These are phyloP conservation scores for Aspergillus niger DNA, from an alignment of 2,329 filamentous ascomycete species.

Conservation along the genomic window DNA sequence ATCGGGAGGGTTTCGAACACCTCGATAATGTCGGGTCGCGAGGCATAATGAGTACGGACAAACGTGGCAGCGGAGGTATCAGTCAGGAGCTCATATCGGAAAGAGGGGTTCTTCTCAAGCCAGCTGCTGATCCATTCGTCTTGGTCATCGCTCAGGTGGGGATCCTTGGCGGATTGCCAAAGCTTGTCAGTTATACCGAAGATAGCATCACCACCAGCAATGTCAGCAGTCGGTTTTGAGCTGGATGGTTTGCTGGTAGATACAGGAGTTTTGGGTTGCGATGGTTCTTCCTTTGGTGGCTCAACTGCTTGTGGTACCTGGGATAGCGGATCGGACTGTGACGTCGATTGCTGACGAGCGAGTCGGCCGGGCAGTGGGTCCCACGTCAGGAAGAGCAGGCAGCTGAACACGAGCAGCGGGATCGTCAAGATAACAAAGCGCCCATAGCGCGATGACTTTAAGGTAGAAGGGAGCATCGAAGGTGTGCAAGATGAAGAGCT, in stretches of 20 bases:
- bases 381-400: background rate
- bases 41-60: conserved; percentile 35
- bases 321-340: background rate
- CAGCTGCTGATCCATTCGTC: conserved; percentile 3
- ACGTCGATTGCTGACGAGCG: background rate
- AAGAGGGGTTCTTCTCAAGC: background rate
- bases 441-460: background rate
- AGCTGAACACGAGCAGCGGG: background rate
- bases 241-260: background rate
- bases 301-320: background rate
- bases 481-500: background rate
- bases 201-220: background rate
- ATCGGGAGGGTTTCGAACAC: conserved; percentile 37
- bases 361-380: background rate
- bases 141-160: background rate
- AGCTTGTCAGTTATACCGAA: conserved; percentile 3
- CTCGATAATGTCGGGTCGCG: conserved; percentile 42
- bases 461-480: background rate
- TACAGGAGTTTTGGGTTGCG: background rate
- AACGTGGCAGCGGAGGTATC: conserved; percentile 35
- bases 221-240: background rate
- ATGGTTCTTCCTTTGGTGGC: background rate
- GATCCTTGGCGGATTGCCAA: conserved; percentile 1
- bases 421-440: background rate
- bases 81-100: conserved; percentile 20